Conservation (phyloP, 306 rosid species). For the Canavalia ensiformis region DNA sequence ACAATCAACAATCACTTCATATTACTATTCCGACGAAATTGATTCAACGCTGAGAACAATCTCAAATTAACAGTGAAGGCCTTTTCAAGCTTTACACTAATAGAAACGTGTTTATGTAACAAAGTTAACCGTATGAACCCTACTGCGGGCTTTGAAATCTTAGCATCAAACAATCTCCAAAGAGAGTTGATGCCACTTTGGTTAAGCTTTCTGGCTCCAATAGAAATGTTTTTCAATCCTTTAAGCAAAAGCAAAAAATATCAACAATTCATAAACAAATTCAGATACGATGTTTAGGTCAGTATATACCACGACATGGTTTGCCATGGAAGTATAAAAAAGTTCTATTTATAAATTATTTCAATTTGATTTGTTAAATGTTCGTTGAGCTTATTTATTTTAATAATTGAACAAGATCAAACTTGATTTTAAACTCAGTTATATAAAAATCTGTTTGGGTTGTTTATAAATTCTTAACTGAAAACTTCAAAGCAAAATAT, state of each 20-base stretch:
- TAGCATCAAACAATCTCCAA: background rate
- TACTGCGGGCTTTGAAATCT: background rate
- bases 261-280: background rate
- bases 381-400: background rate
- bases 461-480: too few relatives aligned
- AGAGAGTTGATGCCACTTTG: background rate
- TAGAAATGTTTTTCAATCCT: slow-evolving; percentile 20
- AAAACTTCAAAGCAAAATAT: too few relatives aligned
- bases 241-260: background rate
- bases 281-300: too few relatives aligned
- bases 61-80: background rate
- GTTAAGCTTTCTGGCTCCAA: background rate
- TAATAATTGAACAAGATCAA: background rate
- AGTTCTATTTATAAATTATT: background rate
- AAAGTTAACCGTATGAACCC: background rate
- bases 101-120: background rate
- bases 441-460: too few relatives aligned
- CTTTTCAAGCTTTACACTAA: background rate
- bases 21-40: background rate
- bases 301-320: too few relatives aligned
- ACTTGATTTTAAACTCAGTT: background rate
- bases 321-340: too few relatives aligned
- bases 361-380: background rate
- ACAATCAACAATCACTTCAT: slow-evolving; percentile 10
- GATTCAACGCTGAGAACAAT: slow-evolving; percentile 2